Base-by-base conservation (phyloP, 2,329 filamentous ascomycete species). In the Apiospora malaysiana region DNA sequence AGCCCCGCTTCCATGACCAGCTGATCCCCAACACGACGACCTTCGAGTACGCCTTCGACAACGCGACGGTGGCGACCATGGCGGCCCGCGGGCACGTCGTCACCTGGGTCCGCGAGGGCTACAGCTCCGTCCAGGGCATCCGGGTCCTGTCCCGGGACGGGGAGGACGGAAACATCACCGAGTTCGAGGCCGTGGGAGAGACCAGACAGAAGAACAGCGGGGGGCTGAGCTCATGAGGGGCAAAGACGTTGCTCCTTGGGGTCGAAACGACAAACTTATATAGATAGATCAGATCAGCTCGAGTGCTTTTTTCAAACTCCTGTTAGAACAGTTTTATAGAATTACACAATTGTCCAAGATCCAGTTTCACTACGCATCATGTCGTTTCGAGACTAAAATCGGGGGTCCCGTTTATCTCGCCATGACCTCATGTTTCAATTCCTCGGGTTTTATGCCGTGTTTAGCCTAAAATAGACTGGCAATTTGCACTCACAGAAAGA, bases 1-100 rank as follows among this genome's bases (percentile, higher is more conserved):
- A 87, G 76, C 92, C 92, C 0, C 85, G 94, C 10, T 82, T 97
- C 27, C 94, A 97, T 77, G 93, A 97, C 78, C 94, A 97, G 82
- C 84, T 97, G 12, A 84, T 94, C 69, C 94, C 94, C 0, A 91
- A 94, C 75, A 81, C 82, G 67, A 87, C 91, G 1, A 83, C 83
- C 0, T 91, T 96, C 69, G 94, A 97, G 81, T 89, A 88, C 43
- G 80, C 80, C 0, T 97, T 92, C 75, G 86, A 93, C 75, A 91
- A 92, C 73, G 78, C 75, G 1, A 92, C 90, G 0, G 88, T 90
- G 6, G 87, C 84, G 1, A 91, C 87, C 72, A 86, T 97, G 87
- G 81, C 82, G 68, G 81, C 81, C 1, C 83, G 87, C 68, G 93
- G 93, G 0, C 93, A 96, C 78, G 91, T 93, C 76, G 87, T 96